These are phyloP conservation scores for Syzygium malaccense DNA, from an alignment of 441 rosid species.

Conservation along the genomic window DNA sequence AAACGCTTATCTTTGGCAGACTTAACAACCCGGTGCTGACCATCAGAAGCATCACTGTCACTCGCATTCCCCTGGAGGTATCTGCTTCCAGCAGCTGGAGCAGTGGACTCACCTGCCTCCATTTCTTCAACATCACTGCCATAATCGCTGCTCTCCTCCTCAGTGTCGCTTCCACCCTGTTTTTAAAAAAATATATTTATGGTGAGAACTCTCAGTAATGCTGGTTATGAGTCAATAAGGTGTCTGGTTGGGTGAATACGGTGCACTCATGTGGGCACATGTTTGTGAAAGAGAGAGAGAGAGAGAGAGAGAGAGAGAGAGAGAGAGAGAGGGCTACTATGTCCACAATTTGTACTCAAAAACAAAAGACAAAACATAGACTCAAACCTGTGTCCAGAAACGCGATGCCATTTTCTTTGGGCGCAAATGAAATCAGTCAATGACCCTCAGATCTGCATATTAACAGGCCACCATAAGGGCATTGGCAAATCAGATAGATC, in stretches of 20 bases:
- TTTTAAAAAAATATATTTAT: not conserved
- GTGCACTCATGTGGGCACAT: not conserved
- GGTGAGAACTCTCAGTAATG: not conserved
- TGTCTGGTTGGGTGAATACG: not conserved
- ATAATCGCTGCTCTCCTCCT: conserved; percentile 42
- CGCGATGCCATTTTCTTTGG: conserved; percentile 31
- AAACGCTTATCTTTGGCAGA: conserved; percentile 70
- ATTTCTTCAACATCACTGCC: conserved; percentile 36
- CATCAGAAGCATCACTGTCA: conserved; percentile 58
- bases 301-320: not conserved
- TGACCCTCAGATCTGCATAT: not conserved
- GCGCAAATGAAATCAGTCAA: not conserved
- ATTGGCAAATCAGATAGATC: not conserved
- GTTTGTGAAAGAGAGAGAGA: not conserved
- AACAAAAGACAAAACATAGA: not conserved
- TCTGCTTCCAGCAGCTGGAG: conserved; percentile 22
- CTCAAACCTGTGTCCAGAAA: conserved; percentile 44
- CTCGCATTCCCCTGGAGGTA: conserved; percentile 41
- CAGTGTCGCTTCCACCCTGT: conserved; percentile 51
- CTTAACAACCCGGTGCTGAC: conserved; percentile 52
- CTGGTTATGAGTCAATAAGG: not conserved
- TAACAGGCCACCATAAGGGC: not conserved
- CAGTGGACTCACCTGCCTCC: conserved; percentile 18
- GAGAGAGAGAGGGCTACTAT: not conserved
- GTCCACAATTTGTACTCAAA: not conserved